Conservation (phyloP, 768 basidiomycete species). For the Lactifluus hygrophoroides region DNA sequence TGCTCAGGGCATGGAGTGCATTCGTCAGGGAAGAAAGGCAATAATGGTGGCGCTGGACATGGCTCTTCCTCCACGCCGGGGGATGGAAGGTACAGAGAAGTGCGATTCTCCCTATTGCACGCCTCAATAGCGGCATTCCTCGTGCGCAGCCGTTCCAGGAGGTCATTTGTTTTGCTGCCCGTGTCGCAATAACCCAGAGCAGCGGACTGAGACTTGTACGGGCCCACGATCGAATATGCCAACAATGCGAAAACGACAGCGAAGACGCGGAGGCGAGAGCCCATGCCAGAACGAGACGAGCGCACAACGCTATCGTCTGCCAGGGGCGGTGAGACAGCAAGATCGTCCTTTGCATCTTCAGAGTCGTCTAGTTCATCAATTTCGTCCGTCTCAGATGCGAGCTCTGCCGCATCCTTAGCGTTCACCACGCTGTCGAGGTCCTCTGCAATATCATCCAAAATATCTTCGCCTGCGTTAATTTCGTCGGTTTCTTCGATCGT, state of each 20-base stretch:
- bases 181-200: slow-evolving; percentile 71
- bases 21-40: slow-evolving; percentile 48
- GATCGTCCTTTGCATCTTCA: slow-evolving; percentile 15
- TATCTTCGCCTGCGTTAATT: slow-evolving; percentile 16
- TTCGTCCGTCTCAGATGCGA: slow-evolving; percentile 2
- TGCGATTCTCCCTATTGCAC: slow-evolving; percentile 51
- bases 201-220: slow-evolving; percentile 61
- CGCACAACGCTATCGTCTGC: slow-evolving; percentile 29
- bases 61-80: slow-evolving; percentile 9
- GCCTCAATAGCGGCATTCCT: slow-evolving; percentile 39
- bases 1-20: slow-evolving; percentile 63
- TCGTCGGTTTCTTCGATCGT: slow-evolving; percentile 21
- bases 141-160: slow-evolving; percentile 41
- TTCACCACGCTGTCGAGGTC: slow-evolving; percentile 5
- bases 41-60: slow-evolving; percentile 47
- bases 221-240: slow-evolving; percentile 23
- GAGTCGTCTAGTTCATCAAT: slow-evolving; percentile 20
- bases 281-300: not conserved
- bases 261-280: slow-evolving; percentile 37
- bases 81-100: slow-evolving; percentile 32
- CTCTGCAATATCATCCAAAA: slow-evolving; percentile 7
- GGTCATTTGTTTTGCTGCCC: slow-evolving; percentile 49
- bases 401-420: slow-evolving; percentile 1
- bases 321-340: slow-evolving; percentile 33
- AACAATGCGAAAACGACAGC: slow-evolving; percentile 28